Conservation (phyloP, 345 rosid genomes). For the Eucalyptus paniculata region DNA sequence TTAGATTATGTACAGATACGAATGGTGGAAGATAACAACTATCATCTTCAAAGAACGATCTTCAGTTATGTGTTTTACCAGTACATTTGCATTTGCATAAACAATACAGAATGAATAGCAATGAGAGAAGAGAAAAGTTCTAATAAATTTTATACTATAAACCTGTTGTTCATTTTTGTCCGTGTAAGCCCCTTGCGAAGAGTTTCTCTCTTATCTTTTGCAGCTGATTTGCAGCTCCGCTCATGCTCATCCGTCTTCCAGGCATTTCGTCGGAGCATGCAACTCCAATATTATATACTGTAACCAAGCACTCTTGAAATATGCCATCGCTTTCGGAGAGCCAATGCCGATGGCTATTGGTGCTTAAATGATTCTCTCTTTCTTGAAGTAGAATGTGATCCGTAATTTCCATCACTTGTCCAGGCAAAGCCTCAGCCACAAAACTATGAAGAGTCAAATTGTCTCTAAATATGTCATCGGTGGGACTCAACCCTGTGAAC, state of each 20-base stretch:
- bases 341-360: neutral
- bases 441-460: neutral
- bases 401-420: neutral
- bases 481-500: neutral
- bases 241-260: neutral
- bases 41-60: too few relatives aligned
- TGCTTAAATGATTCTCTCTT: neutral
- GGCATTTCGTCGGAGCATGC: neutral
- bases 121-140: neutral
- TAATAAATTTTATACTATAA: neutral
- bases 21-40: too few relatives aligned
- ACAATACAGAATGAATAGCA: neutral
- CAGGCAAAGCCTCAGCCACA: neutral
- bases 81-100: neutral
- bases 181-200: neutral
- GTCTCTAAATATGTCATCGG: neutral
- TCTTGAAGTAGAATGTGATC: neutral
- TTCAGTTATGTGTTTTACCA: neutral
- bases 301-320: neutral
- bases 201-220: neutral
- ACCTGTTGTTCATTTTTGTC: neutral
- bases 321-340: neutral
- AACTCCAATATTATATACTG: neutral
- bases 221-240: neutral
- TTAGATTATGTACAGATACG: too few relatives aligned